Base-by-base conservation (phyloP, 306 rosid genomes). In the Dryas drummondii region DNA sequence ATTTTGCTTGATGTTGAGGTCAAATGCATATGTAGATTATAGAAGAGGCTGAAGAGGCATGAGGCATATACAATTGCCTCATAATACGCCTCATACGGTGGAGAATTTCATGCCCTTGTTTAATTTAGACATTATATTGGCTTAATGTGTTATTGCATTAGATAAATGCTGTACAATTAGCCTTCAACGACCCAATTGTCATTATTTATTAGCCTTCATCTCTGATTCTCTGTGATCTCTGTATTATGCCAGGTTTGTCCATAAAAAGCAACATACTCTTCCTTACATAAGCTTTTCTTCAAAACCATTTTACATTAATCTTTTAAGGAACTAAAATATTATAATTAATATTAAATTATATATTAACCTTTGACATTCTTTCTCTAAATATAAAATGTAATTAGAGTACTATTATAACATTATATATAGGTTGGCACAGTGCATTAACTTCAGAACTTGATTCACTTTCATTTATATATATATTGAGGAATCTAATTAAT, bases 81-180 rank as follows among this genome's bases (percentile, higher is more conserved):
- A 70, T 54, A 51, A 16, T 14, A 50, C 60, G 78, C 78, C 84
- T 64, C 13, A 70, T 70, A 52, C 49, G 57, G 53, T 70, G 81
- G 77, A 70, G 32, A 69, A 58, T 2, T 37, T 47, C 12, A 76
- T 65, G 68, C 52, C 41, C 54, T 37, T 32, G 10, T 19, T 62
- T 42, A 7, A n/a, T 46, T 12, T 41, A 42, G 15, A 1, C 3
- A 6, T 71, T 70, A 1, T 54, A 1, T 54, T 14, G 50, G 73
- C 79, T 10, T 6, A 9, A 19, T 42, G 82, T 59, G 70, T 54
- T 59, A 53, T 71, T 68, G 73, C 53, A 47, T 42, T n/a, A 42
- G 8, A 46, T 56, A 27, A 26, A 6, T 66, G 3, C 32, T 10
- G 45, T 42, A 32, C 32, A 37, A n/a, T 64, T 66, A 40, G 70